Evolutionary conservation across 106 monocot genomes (phyloP), one percentile per base, ranked within the genome.

Genomic region (Dactylorhiza incarnata): DNA sequence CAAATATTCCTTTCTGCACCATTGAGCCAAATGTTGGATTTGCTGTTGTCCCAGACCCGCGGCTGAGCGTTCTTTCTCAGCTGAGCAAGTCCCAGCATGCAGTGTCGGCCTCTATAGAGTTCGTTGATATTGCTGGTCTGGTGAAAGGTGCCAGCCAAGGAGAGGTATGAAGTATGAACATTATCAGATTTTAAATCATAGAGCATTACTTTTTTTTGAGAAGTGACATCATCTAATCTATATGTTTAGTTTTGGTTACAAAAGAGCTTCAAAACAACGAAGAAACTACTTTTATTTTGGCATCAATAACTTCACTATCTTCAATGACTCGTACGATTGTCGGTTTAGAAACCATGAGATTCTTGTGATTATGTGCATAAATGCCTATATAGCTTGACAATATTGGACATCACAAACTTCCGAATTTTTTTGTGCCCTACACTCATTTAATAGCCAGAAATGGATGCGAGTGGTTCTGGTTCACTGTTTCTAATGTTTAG

Each of bases 81-180:
- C 74, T 97, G 63, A 94, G 94, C 49, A 94, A 97, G 75, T 97
- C 97, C 7, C 84, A 91, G 72, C 74, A 81, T 25, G 19, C 73
- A 0, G 89, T 94, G 14, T 89, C 97, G 12, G 91, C 97, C 45
- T 94, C 97, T 24, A 87, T 91, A 56, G 91, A 97, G 75, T 91
- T 97, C 80, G 94, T 97, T 17, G 97, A 97, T 81, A 97, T 97
- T 75, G 97, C 97, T 73, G 94, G 91, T 49, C 86, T 97, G 23
- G 97, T 97, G 23, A 94, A 94, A 88, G 97, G 97, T 75, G 97
- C 97, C 22, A 97, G 94, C 76, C 89, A 91, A 85, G 91, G 97
- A 83, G 97, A 97, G 97, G 97, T 97, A 70, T 78, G 59, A n/a
- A 22, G 65, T 29, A 29, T 65, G 65, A 24, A 24, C 29, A 65